Evolutionary conservation across 2,329 filamentous ascomycete species (phyloP), one percentile per base, ranked within the genome.

Genomic region (Uncinocarpus reesii): DNA sequence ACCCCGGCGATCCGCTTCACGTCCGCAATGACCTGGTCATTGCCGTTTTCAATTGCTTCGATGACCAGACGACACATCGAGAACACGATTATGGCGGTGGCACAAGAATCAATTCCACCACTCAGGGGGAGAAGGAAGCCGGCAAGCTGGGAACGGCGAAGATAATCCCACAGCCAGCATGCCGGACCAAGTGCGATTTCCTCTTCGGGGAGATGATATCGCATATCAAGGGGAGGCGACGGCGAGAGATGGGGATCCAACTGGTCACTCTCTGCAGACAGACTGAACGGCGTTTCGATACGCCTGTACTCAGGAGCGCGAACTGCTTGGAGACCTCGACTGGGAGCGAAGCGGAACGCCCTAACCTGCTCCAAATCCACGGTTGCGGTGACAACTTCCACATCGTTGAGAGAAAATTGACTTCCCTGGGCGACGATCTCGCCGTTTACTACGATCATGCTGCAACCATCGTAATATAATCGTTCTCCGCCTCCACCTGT

Each of bases 361-460:
- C 83, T 71, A 2, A 90, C 82, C 56, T 85, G 79, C 54, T 88
- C 84, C 1, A 84, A 65, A 55, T 83, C 79, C 4, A 83, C 69
- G 0, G 78, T 82, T 1, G 80, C 80, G 4, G 71, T 75, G 7
- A 80, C 63, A 5, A 83, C 77, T 53, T 84, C 79, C 13, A 83
- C 79, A 34, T 79, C 75, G 29, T 73, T 53, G 34, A 98, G 44
- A 34, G 52, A 52, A 49, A 62, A 62, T 36, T 62, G 60, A 13
- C 52, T 52, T 1, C 58, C 57, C 50, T 61, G 60, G 13, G 58
- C 57, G 23, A 63, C 51, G 15, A 53, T 47, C 10, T 56, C 53
- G 18, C 79, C 80, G 53, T 77, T 78, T 48, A 75, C 65, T n/a
- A 81, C 66, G 49, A 83, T 78, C 66, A 81, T 74, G 7, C 75